Evolutionary conservation across 441 rosid genomes (phyloP), one percentile per base, ranked within the genome.

Genomic region (Cnidoscolus chayamansa): DNA sequence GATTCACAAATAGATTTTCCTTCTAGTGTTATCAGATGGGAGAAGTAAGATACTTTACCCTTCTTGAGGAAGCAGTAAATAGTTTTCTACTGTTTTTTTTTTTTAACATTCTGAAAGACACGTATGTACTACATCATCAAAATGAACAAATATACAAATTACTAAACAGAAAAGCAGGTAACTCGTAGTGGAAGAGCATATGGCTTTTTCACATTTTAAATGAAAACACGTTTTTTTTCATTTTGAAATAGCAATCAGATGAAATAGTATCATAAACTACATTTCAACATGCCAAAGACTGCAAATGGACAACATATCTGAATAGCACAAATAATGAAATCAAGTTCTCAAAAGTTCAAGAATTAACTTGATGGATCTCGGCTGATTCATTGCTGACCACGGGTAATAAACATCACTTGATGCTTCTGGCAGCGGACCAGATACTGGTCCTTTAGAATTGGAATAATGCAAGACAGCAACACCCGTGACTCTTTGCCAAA

Each of bases 401-500:
- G 82, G 85, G 83, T 80, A 81, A 65, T 89, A 88, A 65, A 90
- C 78, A 80, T 94, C 97, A 67, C 70, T 79, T 31, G 84, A 83
- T 15, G 96, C 86, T 60, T 81, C 88, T 32, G 98, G 98, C 60
- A 94, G 72, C 65, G 97, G 93, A 67, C 98, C 98, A 17, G 79
- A 58, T 40, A 78, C 96, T 32, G 91, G 89, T 68, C 97, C 92
- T 67, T 88, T 88, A 13, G 98, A 91, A 82, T 91, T 90, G 75
- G 97, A 84, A 77, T 94, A 91, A 78, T 89, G 98, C 83, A 94
- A 84, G 80, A 94, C 78, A 63, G 86, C 94, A 64, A 94, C 97
- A 70, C 98, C 97, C 2, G 96, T 91, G 68, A 91, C 97, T 74
- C 81, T 87, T 81, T 87, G 86, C 98, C 98, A 93, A 69, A 82